Conservation (phyloP, 495 filamentous ascomycete genomes). For the Barbatosphaeria neglecta region DNA sequence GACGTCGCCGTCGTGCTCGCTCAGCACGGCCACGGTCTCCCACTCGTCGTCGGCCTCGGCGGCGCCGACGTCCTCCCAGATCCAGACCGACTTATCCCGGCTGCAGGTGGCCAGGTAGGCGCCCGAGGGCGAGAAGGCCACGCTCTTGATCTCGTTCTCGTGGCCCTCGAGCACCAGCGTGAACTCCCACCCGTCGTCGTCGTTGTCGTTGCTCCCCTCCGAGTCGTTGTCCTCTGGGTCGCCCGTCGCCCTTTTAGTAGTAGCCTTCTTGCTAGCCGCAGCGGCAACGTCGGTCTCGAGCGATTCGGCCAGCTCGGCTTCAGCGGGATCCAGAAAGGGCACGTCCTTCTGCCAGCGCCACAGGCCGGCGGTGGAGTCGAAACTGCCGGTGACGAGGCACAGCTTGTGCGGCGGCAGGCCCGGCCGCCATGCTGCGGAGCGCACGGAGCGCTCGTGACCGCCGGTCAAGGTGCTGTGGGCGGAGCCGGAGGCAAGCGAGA, state of each 20-base stretch:
- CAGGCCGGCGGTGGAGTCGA: constrained; percentile 81
- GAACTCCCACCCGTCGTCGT: constrained; percentile 75
- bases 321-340: constrained; percentile 9
- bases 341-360: constrained; percentile 58
- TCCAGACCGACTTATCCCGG: constrained; percentile 93
- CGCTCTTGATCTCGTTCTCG: constrained; percentile 82
- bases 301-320: not conserved
- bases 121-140: constrained; percentile 70
- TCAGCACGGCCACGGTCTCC: constrained; percentile 88
- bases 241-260: not conserved
- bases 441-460: constrained; percentile 79
- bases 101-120: constrained; percentile 80
- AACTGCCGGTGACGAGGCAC: constrained; percentile 80
- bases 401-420: constrained; percentile 43
- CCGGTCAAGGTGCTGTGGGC: constrained; percentile 69
- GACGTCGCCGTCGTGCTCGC: constrained; percentile 88
- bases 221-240: constrained; percentile 4
- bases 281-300: constrained; percentile 8
- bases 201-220: constrained; percentile 45
- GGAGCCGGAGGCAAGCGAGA: constrained; percentile 69
- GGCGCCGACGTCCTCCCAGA: constrained; percentile 80
- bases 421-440: constrained; percentile 78
- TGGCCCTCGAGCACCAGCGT: constrained; percentile 83
- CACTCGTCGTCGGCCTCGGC: constrained; percentile 76
- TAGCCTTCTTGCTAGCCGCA: constrained; percentile 3